Conservation (phyloP, 2,329 filamentous ascomycete genomes). For the Drechslera avenae region DNA sequence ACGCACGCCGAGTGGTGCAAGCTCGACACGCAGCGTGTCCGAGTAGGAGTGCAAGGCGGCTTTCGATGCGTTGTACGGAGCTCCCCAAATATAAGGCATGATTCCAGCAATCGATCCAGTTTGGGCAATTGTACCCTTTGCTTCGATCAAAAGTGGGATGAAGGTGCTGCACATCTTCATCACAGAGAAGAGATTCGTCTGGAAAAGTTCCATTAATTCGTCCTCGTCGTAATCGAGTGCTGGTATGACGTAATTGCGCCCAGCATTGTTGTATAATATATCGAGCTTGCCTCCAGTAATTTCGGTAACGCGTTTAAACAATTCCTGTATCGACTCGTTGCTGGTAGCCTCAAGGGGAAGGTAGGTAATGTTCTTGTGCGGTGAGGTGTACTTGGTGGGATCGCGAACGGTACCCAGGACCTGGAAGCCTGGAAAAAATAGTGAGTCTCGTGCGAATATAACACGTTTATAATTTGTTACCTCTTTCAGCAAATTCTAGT, state of each 20-base stretch:
- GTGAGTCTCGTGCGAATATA: not conserved
- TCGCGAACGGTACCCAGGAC: conserved; percentile 65
- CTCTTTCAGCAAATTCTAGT: conserved; percentile 59
- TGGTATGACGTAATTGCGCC: conserved; percentile 62
- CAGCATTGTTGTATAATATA: conserved; percentile 65
- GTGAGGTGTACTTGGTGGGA: conserved; percentile 55
- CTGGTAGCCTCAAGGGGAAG: conserved; percentile 60
- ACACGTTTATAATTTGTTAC: conserved; percentile 17
- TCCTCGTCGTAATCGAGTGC: conserved; percentile 58
- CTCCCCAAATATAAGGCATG: conserved; percentile 43
- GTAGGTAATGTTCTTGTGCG: conserved; percentile 59
- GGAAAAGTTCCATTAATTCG: conserved; percentile 40
- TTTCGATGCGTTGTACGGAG: conserved; percentile 63
- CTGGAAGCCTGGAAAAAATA: conserved; percentile 50
- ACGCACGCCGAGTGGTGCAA: conserved; percentile 57
- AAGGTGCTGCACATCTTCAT: conserved; percentile 64
- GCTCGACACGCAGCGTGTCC: conserved; percentile 63
- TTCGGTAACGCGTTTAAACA: conserved; percentile 54
- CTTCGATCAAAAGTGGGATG: conserved; percentile 57
- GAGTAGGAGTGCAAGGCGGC: conserved; percentile 64
- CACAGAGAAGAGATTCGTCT: conserved; percentile 60
- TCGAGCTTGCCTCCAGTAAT: conserved; percentile 58
- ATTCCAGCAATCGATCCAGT: conserved; percentile 54
- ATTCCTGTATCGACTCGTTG: conserved; percentile 54
- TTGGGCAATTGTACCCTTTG: conserved; percentile 53